Percentiles rank a stretch among this genome's conserved stretches.
phyloP scores from a whole-genome alignment of 495 filamentous ascomycete species.

The Jackrogersella minutella region DNA sequence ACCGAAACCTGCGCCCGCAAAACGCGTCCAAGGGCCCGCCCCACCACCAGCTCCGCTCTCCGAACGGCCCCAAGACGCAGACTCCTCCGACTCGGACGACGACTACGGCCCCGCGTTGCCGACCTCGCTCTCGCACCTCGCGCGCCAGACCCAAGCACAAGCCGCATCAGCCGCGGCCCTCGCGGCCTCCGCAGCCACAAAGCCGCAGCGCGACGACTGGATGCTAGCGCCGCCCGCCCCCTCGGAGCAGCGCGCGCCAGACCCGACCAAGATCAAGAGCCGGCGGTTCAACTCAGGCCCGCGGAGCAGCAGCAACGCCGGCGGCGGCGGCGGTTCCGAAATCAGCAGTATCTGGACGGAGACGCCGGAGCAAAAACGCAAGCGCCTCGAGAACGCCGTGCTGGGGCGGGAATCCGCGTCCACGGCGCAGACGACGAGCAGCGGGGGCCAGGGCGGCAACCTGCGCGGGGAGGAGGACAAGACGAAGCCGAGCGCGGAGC shows the following conservation, averaged over 20 bases:
- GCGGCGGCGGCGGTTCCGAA: conserved; percentile 50
- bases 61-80: conserved; percentile 43
- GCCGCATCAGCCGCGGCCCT: conserved; percentile 25
- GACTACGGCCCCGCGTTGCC: conserved; percentile 85
- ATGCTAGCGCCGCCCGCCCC: conserved; percentile 86
- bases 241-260: conserved; percentile 68
- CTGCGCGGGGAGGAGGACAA: background rate
- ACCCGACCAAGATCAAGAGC: conserved; percentile 82
- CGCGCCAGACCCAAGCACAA: conserved; percentile 34
- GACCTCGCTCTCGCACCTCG: conserved; percentile 47
- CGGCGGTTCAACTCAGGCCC: conserved; percentile 83
- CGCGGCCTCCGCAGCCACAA: conserved; percentile 39
- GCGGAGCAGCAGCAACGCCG: conserved; percentile 48
- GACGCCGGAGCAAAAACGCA: conserved; percentile 85
- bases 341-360: conserved; percentile 85
- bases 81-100: conserved; percentile 47
- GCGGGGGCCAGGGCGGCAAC: background rate
- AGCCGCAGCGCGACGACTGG: conserved; percentile 80
- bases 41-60: conserved; percentile 54
- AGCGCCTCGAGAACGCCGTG: conserved; percentile 82
- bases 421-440: background rate
- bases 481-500: conserved; percentile 53
- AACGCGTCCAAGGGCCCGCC: conserved; percentile 55
- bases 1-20: conserved; percentile 33
- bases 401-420: conserved; percentile 66